Percentiles rank a stretch among this genome's conserved stretches.
Evolutionary conservation across 305 asterid genomes (phyloP).

Genomic region (Fraxinus latifolia): DNA sequence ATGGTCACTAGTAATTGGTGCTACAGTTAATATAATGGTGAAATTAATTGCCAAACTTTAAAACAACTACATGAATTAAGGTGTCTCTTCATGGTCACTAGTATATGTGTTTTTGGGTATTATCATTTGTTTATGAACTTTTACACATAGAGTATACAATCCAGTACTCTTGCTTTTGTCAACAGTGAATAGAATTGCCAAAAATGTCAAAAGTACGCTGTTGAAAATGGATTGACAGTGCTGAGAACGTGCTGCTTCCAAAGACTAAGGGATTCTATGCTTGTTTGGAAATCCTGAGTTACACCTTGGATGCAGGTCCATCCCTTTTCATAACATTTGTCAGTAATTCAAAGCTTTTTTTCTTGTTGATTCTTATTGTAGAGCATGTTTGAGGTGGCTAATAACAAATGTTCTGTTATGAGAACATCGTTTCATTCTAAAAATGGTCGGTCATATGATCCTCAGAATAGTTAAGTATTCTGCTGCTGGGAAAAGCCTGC

Average conservation of each 20-base stretch:
- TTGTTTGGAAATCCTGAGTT: conserved; percentile 54
- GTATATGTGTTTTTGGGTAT: background rate
- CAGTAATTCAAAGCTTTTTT: background rate
- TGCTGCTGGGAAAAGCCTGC: background rate
- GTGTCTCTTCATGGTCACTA: background rate
- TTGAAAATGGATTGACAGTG: conserved; percentile 50
- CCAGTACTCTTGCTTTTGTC: conserved; percentile 12
- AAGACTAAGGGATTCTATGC: conserved; percentile 53
- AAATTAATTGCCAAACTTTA: background rate
- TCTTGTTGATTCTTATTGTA: background rate
- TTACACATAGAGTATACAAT: background rate
- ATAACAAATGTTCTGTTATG: conserved; percentile 7
- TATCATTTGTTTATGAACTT: background rate
- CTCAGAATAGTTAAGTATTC: background rate
- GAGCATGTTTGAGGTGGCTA: background rate
- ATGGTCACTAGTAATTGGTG: background rate
- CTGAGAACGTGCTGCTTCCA: conserved; percentile 57
- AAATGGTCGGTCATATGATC: background rate
- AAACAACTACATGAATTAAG: background rate
- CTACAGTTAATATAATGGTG: background rate
- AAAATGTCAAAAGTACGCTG: conserved; percentile 50
- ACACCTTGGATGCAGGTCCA: conserved; percentile 62
- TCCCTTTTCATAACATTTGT: conserved; percentile 11
- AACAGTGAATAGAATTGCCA: conserved; percentile 53
- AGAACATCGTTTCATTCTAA: background rate